phyloP scores from a whole-genome alignment of 208 protist species.

The Tetramitus jugosus region DNA sequence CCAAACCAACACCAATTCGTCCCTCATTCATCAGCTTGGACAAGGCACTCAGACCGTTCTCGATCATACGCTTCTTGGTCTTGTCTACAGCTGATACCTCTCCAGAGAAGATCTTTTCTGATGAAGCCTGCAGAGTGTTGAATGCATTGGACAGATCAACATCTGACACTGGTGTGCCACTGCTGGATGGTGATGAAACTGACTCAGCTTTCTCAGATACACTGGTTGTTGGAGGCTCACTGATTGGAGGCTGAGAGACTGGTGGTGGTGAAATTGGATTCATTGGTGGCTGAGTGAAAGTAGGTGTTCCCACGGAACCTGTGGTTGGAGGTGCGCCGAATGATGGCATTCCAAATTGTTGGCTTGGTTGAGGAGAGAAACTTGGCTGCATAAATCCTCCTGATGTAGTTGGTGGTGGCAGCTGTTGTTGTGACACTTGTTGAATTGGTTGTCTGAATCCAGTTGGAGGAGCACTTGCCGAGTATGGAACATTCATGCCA shows the following conservation, averaged over 20 bases:
- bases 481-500: no score
- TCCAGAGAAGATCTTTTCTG: neutral
- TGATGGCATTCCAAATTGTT: no score
- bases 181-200: neutral
- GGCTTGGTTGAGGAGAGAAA: no score
- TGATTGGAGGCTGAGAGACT: neutral
- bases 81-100: neutral
- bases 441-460: neutral
- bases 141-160: neutral
- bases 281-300: neutral
- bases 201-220: neutral
- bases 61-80: conserved; percentile 6
- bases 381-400: no score
- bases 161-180: neutral
- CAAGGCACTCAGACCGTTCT: neutral
- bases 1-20: neutral
- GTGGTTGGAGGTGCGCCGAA: no score
- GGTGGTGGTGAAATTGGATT: neutral
- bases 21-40: neutral
- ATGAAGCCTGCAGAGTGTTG: neutral
- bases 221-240: neutral
- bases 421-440: neutral
- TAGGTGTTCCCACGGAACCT: no score
- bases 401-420: neutral
- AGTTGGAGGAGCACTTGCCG: no score